Percentiles rank a stretch among this genome's conserved stretches.
Evolutionary conservation across 345 rosid species (phyloP).

Genomic region (Citrus mangshanensis): DNA sequence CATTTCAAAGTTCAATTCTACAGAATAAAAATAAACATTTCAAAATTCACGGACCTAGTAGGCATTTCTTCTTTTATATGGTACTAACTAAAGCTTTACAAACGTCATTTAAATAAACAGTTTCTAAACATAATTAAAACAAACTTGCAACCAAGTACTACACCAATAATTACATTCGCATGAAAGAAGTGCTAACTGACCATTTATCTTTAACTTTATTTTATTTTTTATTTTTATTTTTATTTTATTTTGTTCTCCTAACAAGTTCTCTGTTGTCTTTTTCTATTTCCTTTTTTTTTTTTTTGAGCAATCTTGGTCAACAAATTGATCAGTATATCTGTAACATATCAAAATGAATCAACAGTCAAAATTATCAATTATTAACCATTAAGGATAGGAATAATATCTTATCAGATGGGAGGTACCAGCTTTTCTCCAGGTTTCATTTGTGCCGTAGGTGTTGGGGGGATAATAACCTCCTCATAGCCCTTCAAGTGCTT

Average conservation of each 20-base stretch:
- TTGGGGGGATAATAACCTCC: constrained; percentile 88
- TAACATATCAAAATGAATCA: not conserved
- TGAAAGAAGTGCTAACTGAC: not conserved
- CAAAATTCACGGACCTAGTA: too few relatives aligned
- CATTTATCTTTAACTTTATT: not conserved
- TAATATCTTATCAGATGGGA: constrained; percentile 9
- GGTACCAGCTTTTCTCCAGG: constrained; percentile 93
- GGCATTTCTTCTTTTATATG: too few relatives aligned
- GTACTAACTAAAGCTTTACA: too few relatives aligned
- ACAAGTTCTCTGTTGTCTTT: not conserved
- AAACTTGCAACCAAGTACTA: not conserved
- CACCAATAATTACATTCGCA: not conserved
- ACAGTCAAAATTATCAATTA: constrained; percentile 1
- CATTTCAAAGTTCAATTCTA: not conserved
- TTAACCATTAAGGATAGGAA: not conserved
- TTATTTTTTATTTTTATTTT: too few relatives aligned
- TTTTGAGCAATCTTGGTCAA: not conserved
- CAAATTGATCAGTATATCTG: not conserved
- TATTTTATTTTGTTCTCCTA: not conserved
- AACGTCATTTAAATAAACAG: too few relatives aligned
- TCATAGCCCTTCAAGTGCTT: constrained; percentile 89
- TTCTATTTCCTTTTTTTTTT: too few relatives aligned
- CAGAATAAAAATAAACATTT: not conserved
- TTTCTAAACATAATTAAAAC: not conserved
- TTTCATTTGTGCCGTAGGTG: constrained; percentile 88